phyloP scores from a whole-genome alignment of 257 asterid genomes.

The Scutellaria minor region DNA sequence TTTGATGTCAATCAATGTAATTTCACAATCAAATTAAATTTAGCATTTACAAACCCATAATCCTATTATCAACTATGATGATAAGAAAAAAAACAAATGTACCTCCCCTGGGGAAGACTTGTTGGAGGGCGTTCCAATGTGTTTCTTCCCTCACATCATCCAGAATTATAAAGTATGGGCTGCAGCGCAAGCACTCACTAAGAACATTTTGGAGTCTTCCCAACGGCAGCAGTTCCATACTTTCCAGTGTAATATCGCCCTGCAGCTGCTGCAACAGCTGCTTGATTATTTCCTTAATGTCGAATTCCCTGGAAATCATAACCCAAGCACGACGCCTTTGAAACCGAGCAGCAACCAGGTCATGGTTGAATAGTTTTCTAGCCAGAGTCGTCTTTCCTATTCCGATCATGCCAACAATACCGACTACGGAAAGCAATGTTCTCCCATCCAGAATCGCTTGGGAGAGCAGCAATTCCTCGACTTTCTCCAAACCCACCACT shows the following conservation, averaged over 20 bases:
- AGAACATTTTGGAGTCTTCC: not conserved
- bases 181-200: not conserved
- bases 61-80: too few species aligned
- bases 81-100: too few species aligned
- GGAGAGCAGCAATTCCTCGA: not conserved
- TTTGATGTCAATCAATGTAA: too few species aligned
- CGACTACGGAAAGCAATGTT: not conserved
- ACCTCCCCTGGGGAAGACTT: slow-evolving; percentile 27
- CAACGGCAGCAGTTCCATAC: not conserved
- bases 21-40: too few species aligned
- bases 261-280: slow-evolving; percentile 26
- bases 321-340: slow-evolving; percentile 32
- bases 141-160: slow-evolving; percentile 1
- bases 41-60: too few species aligned
- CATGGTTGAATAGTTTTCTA: slow-evolving; percentile 16
- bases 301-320: slow-evolving; percentile 20
- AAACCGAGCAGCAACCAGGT: not conserved
- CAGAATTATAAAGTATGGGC: slow-evolving; percentile 15
- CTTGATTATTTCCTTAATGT: slow-evolving; percentile 7
- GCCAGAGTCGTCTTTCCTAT: slow-evolving; percentile 36
- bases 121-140: slow-evolving; percentile 7
- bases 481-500: slow-evolving; percentile 27
- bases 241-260: not conserved
- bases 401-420: slow-evolving; percentile 30
- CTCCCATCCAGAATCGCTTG: not conserved